Conservation (phyloP, 2,329 filamentous ascomycete genomes). For the Basipetospora sp. region DNA sequence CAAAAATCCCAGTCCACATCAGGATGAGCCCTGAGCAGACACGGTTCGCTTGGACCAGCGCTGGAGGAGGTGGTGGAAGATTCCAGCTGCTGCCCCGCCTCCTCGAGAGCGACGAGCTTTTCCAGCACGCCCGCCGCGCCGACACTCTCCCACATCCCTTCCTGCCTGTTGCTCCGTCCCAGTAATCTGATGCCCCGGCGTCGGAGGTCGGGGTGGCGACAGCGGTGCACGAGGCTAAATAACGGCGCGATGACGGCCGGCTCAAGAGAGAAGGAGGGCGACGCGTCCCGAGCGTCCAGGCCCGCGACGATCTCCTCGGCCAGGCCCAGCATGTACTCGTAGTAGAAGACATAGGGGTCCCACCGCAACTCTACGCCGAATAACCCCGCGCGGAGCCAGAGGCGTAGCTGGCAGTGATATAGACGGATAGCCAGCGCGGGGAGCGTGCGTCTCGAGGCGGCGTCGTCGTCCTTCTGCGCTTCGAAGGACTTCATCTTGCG, state of each 20-base stretch:
- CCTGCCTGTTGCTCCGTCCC: constrained; percentile 11
- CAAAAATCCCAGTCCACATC: neutral
- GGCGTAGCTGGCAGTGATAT: constrained; percentile 15
- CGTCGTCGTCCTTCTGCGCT: neutral
- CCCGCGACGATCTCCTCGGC: constrained; percentile 6
- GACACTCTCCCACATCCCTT: constrained; percentile 16
- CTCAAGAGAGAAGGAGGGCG: constrained; percentile 13
- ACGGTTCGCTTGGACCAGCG: neutral
- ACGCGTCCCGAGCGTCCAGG: constrained; percentile 5
- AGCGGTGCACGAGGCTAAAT: constrained; percentile 11
- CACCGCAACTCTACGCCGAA: constrained; percentile 16
- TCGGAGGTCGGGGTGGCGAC: constrained; percentile 14
- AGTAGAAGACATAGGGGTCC: constrained; percentile 12
- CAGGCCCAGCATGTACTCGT: constrained; percentile 10
- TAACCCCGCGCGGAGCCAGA: constrained; percentile 9
- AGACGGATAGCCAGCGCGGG: constrained; percentile 12
- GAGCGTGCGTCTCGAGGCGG: too few relatives aligned
- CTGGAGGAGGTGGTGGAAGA: too few relatives aligned
- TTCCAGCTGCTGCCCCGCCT: neutral
- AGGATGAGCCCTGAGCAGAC: neutral
- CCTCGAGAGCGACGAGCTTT: constrained; percentile 10
- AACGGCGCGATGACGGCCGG: constrained; percentile 12
- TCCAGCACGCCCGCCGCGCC: constrained; percentile 10
- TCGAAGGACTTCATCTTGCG: constrained; percentile 3
- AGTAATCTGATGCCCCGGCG: constrained; percentile 12